Percentiles rank a stretch among this genome's conserved stretches.
Evolutionary conservation across 2,329 filamentous ascomycete species (phyloP).

Genomic region (Penicillium sp.): DNA sequence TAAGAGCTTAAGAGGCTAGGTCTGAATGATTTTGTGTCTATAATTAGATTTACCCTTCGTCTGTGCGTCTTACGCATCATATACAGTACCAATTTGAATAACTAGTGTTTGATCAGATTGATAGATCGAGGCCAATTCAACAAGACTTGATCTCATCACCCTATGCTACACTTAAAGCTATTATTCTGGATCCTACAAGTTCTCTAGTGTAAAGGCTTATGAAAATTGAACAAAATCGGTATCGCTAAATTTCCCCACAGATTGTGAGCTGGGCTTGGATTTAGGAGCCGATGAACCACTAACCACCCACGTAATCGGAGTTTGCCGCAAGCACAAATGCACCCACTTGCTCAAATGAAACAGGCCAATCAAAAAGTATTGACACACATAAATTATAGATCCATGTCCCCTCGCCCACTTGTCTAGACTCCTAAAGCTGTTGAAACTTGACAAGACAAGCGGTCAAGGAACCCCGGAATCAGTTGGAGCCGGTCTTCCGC

Average conservation of each 20-base stretch:
- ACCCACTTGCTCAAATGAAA: too few species aligned
- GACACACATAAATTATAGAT: too few species aligned
- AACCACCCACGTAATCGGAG: not conserved
- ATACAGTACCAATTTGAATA: not conserved
- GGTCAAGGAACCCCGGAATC: slow-evolving; percentile 3
- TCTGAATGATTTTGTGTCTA: not conserved
- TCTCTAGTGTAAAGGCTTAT: too few species aligned
- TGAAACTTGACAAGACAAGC: not conserved
- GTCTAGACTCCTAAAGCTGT: not conserved
- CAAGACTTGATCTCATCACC: not conserved
- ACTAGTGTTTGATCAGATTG: not conserved
- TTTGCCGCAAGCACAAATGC: too few species aligned
- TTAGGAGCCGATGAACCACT: not conserved
- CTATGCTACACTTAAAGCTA: not conserved
- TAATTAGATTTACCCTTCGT: not conserved
- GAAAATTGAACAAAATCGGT: not conserved
- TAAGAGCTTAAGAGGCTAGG: too few species aligned
- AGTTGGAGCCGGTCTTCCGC: not conserved
- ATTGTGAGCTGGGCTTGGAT: not conserved
- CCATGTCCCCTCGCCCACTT: not conserved
- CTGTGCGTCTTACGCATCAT: not conserved
- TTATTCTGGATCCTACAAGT: not conserved
- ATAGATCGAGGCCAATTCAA: not conserved
- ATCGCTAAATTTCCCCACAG: not conserved
- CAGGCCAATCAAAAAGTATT: not conserved